phyloP scores from a whole-genome alignment of 352 stramenopile species.

The Phytophthora litchii region DNA sequence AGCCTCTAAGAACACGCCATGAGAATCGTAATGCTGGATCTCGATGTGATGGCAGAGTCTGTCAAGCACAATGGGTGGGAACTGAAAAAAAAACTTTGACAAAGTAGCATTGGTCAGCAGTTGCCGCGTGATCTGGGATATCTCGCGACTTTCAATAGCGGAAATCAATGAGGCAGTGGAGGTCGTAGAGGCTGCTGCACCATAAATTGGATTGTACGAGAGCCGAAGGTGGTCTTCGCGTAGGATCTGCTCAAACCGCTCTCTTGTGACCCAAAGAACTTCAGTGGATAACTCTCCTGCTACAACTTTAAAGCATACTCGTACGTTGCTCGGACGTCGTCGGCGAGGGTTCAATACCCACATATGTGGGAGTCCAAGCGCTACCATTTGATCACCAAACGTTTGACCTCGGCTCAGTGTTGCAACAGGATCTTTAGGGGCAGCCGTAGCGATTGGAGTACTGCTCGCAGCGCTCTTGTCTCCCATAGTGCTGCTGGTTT shows the following conservation, averaged over 20 bases:
- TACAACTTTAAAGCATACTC: constrained; percentile 34
- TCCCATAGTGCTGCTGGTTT: background rate
- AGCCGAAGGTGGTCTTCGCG: constrained; percentile 49
- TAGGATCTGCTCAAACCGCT: constrained; percentile 42
- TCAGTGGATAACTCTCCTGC: constrained; percentile 52
- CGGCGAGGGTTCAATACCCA: constrained; percentile 24
- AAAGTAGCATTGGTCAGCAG: constrained; percentile 41
- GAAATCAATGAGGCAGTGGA: background rate
- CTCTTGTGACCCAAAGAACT: constrained; percentile 45
- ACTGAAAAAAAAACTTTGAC: constrained; percentile 57
- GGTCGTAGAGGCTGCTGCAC: background rate
- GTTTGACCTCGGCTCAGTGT: constrained; percentile 48
- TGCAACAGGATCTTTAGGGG: constrained; percentile 26
- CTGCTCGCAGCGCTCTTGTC: background rate
- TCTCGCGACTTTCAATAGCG: constrained; percentile 24
- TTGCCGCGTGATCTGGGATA: constrained; percentile 34
- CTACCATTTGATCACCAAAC: constrained; percentile 62
- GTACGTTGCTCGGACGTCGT: constrained; percentile 6
- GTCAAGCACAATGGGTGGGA: constrained; percentile 61
- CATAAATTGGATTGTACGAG: constrained; percentile 41
- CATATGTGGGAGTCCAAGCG: constrained; percentile 42
- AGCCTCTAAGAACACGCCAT: constrained; percentile 21
- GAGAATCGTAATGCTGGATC: constrained; percentile 28
- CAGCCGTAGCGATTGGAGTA: background rate
- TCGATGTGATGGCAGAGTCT: constrained; percentile 55